Percentiles rank a stretch among this genome's conserved stretches.
phyloP scores from a whole-genome alignment of 257 asterid species.

The Verbascum thapsus region DNA sequence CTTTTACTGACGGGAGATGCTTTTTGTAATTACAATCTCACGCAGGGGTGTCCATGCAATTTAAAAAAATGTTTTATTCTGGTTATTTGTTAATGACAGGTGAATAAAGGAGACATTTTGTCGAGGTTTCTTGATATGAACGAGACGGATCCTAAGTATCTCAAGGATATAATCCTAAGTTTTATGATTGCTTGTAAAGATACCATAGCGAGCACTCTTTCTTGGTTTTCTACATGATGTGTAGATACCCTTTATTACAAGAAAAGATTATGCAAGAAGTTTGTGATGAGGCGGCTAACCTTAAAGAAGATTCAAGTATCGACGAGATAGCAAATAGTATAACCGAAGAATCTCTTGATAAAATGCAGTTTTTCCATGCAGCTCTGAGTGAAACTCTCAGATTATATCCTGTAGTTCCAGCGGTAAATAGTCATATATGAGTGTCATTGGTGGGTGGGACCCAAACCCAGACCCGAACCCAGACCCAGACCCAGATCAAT shows the following conservation, averaged over 20 bases:
- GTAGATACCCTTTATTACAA: slow-evolving; percentile 61
- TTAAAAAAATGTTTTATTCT: too few relatives aligned
- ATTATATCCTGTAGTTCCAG: slow-evolving; percentile 64
- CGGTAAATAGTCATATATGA: slow-evolving; percentile 40
- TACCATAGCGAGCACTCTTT: slow-evolving; percentile 65
- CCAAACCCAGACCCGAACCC: too few relatives aligned
- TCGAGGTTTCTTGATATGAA: slow-evolving; percentile 59
- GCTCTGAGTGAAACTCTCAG: slow-evolving; percentile 66
- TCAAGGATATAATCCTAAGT: slow-evolving; percentile 67
- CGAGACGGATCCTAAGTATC: slow-evolving; percentile 63
- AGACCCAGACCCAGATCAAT: too few relatives aligned
- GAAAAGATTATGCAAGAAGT: slow-evolving; percentile 51
- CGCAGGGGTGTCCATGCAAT: too few relatives aligned
- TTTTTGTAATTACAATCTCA: too few relatives aligned
- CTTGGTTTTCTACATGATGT: slow-evolving; percentile 79
- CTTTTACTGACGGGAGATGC: too few relatives aligned
- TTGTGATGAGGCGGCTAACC: slow-evolving; percentile 33
- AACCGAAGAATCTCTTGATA: slow-evolving; percentile 57
- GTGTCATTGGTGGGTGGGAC: too few relatives aligned
- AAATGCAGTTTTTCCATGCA: slow-evolving; percentile 71
- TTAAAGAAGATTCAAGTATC: slow-evolving; percentile 27
- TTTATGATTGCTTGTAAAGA: slow-evolving; percentile 81
- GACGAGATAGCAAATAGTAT: slow-evolving; percentile 46
- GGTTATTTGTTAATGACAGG: slow-evolving; percentile 28
- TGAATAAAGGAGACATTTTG: slow-evolving; percentile 53